Conservation (phyloP, 2,329 filamentous ascomycete species). For the Cercospora janseana region DNA sequence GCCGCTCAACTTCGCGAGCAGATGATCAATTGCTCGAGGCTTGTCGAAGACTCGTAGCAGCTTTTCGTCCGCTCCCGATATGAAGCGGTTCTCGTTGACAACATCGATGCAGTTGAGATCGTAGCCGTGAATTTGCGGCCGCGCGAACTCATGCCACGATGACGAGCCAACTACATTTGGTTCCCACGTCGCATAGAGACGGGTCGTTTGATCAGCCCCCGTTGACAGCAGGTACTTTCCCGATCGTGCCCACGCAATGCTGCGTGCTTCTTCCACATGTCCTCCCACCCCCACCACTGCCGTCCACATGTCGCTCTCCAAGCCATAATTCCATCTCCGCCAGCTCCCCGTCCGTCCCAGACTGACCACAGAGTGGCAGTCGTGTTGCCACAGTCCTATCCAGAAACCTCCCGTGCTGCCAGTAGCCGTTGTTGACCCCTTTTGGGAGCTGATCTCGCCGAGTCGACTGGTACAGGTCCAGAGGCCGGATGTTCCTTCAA, state of each 20-base stretch:
- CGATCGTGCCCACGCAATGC: constrained; percentile 77
- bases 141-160: constrained; percentile 93
- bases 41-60: constrained; percentile 93
- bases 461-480: constrained; percentile 85
- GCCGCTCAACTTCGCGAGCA: constrained; percentile 44
- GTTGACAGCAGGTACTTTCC: constrained; percentile 87
- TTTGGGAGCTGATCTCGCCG: constrained; percentile 90
- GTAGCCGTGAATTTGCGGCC: constrained; percentile 97
- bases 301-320: constrained; percentile 65
- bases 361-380: constrained; percentile 71
- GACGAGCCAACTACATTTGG: constrained; percentile 36
- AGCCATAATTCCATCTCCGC: constrained; percentile 74
- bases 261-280: constrained; percentile 77
- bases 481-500: constrained; percentile 77
- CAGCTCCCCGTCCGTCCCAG: constrained; percentile 91
- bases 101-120: constrained; percentile 92
- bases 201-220: constrained; percentile 86
- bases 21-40: constrained; percentile 74
- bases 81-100: constrained; percentile 71
- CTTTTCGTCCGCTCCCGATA: constrained; percentile 96
- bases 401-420: constrained; percentile 96
- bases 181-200: constrained; percentile 79
- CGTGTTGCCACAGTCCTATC: constrained; percentile 88
- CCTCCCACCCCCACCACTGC: constrained; percentile 77
- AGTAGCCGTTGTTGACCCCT: constrained; percentile 93